Evolutionary conservation across 2,329 filamentous ascomycete genomes (phyloP).

Genomic region (Sporothrix phasma): DNA sequence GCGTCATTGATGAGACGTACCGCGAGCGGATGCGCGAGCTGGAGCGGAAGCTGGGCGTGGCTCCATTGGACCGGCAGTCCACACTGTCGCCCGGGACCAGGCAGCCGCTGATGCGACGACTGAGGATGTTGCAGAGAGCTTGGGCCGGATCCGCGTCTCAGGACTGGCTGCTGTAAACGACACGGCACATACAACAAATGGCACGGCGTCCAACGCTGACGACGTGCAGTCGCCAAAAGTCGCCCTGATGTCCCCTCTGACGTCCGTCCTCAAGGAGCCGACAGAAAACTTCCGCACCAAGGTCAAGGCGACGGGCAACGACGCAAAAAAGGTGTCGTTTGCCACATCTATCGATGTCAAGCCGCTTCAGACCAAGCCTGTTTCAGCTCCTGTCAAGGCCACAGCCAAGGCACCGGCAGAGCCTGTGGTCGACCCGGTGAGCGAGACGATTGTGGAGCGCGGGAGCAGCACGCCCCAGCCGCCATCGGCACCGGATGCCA

Average conservation of each 20-base stretch:
- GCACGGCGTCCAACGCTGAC: not conserved
- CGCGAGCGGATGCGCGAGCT: slow-evolving; percentile 75
- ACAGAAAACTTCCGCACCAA: slow-evolving; percentile 5
- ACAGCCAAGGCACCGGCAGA: not conserved
- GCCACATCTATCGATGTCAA: slow-evolving; percentile 65
- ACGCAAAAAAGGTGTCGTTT: slow-evolving; percentile 71
- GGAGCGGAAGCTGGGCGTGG: slow-evolving; percentile 62
- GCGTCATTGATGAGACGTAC: slow-evolving; percentile 63
- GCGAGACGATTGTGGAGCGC: slow-evolving; percentile 24
- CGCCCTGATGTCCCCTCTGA: not conserved
- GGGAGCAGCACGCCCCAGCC: not conserved
- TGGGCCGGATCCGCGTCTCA: slow-evolving; percentile 47
- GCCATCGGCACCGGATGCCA: not conserved
- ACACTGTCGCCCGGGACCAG: not conserved
- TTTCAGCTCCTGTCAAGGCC: not conserved
- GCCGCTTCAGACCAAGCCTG: slow-evolving; percentile 2
- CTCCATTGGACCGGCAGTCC: slow-evolving; percentile 31
- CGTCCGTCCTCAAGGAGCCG: slow-evolving; percentile 10
- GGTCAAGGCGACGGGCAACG: slow-evolving; percentile 6
- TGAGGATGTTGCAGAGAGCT: slow-evolving; percentile 34
- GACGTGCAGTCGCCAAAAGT: slow-evolving; percentile 17
- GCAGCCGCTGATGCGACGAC: not conserved
- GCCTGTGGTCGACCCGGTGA: slow-evolving; percentile 20
- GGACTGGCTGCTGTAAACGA: not conserved
- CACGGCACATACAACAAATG: not conserved